Conservation (phyloP, 2,329 filamentous ascomycete genomes). For the Huntiella savannae region DNA sequence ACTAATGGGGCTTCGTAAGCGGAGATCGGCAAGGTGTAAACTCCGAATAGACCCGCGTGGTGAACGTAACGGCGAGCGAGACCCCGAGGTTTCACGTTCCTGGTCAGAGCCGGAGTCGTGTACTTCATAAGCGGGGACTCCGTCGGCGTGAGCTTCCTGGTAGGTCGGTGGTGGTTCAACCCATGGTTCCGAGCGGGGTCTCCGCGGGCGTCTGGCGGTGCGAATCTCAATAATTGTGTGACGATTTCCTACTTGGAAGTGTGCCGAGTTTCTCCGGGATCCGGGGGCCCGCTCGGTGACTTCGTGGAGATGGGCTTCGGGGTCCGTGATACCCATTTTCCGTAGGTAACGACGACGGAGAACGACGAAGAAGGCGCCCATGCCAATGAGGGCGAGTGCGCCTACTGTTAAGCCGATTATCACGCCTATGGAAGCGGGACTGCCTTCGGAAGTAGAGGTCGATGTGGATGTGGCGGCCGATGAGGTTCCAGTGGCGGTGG, state of each 20-base stretch:
- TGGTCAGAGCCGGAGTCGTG: constrained; percentile 6
- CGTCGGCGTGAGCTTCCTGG: constrained; percentile 10
- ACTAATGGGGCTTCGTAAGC: constrained; percentile 8
- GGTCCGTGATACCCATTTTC: constrained; percentile 8
- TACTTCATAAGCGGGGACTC: constrained; percentile 9
- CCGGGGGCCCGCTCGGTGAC: background rate
- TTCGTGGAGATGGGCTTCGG: constrained; percentile 9
- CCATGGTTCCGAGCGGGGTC: constrained; percentile 7
- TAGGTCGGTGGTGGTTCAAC: constrained; percentile 10
- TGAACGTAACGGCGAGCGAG: constrained; percentile 1
- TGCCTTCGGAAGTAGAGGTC: background rate
- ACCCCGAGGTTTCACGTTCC: background rate
- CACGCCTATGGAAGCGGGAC: constrained; percentile 3
- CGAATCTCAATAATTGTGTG: constrained; percentile 9
- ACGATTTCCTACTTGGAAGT: too few relatives aligned
- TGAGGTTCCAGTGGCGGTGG: background rate
- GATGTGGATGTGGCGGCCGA: background rate
- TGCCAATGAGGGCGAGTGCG: constrained; percentile 5
- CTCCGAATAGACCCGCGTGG: constrained; percentile 1
- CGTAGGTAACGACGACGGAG: constrained; percentile 7
- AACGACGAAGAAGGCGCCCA: constrained; percentile 8
- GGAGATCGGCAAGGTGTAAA: background rate
- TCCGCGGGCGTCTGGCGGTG: constrained; percentile 4
- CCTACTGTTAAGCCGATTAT: constrained; percentile 4
- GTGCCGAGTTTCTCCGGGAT: background rate